Percentiles rank a stretch among this genome's conserved stretches.
These are phyloP conservation scores for Neurospora sp. DNA, from an alignment of 495 filamentous ascomycete genomes.

Conservation along the genomic window DNA sequence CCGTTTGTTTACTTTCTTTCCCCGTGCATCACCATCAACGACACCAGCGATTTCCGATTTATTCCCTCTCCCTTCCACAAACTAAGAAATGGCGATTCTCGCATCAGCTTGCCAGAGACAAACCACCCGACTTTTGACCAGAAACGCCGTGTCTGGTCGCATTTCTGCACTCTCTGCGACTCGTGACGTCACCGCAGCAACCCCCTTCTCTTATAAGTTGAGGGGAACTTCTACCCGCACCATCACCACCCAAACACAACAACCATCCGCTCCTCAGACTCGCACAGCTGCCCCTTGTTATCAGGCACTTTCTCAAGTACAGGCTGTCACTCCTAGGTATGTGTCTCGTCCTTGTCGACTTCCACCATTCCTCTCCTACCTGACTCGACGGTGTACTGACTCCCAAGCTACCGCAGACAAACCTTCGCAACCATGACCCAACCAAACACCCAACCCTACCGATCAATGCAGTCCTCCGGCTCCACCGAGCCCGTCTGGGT, in stretches of 20 bases:
- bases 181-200: neutral
- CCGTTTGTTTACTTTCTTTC: neutral
- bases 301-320: neutral
- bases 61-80: neutral
- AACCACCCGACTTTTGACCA: neutral
- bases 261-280: neutral
- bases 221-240: neutral
- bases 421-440: neutral
- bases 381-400: too few species aligned
- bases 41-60: neutral
- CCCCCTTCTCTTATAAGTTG: neutral
- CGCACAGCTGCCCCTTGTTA: neutral
- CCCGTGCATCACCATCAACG: neutral
- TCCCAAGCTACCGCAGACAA: neutral
- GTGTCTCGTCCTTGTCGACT: too few species aligned
- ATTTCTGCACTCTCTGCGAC: neutral
- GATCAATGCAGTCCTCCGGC: conserved; percentile 40
- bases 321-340: neutral
- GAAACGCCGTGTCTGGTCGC: neutral
- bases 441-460: conserved; percentile 4
- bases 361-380: too few species aligned
- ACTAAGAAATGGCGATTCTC: neutral
- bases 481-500: conserved; percentile 42
- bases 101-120: neutral
- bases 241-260: neutral